Base-by-base conservation (phyloP, 768 basidiomycete species). In the Mycena vulgaris region DNA sequence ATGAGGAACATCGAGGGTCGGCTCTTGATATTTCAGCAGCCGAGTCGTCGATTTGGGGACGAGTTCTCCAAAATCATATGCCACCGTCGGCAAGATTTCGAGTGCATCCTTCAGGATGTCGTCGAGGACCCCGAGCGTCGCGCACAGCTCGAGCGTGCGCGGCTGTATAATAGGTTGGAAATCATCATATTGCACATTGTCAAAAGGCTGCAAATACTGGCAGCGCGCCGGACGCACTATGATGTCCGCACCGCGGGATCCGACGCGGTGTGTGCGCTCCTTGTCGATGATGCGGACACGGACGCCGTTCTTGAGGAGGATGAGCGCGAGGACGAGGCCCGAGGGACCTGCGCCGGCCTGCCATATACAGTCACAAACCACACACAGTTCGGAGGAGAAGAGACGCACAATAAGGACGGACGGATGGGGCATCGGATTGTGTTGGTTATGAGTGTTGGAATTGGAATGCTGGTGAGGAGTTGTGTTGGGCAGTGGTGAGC, bases 61-160 rank as follows among this genome's bases (percentile, higher is more conserved):
- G 35, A 37, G 14, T 16, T 23, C 37, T 4, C 55, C 55, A 23
- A n/a, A 11, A 16, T 81, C 76, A 66, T 87, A 84, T 52, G 78
- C 78, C 8, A 77, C 81, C 3, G 83, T 76, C 0, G 77, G 77
- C 9, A 75, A 68, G 3, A 79, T 61, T 0, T 69, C 66, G 23
- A 69, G 79, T n/a, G 80, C 78, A n/a, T 35, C 72, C 40, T 80
- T 75, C 52, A 82, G 31, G 7, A 84, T 78, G 21, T 85, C 80
- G 30, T 82, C 81, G 23, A 81, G 74, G 23, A 82, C 78, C 16
- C 82, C 76, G 33, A 89, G 78, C 52, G 79, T 78, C 21, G 80
- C 77, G 61, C 86, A 84, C 5, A 85, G 70, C 72, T 89, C 86
- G 31, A 86, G 77, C 8, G 86, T 81, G 13, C 86, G 83, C 10